These are phyloP conservation scores for Smallanthus sonchifolius DNA, from an alignment of 129 eudicot genomes.

Conservation along the genomic window DNA sequence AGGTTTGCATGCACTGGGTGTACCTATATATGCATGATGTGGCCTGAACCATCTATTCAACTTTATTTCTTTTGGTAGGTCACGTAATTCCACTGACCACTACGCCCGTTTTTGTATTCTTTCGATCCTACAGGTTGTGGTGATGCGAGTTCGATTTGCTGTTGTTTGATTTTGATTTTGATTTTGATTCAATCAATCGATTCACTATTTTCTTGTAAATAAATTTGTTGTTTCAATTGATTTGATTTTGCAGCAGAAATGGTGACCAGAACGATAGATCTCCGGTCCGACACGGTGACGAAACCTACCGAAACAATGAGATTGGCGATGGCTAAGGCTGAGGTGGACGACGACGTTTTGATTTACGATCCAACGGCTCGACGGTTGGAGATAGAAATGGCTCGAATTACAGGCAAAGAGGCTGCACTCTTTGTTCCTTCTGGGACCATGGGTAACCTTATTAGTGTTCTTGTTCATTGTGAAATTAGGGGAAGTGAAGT, in stretches of 20 bases:
- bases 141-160: neutral
- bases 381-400: conserved; percentile 74
- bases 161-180: conserved; percentile 7
- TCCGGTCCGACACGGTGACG: conserved; percentile 94
- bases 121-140: neutral
- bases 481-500: conserved; percentile 94
- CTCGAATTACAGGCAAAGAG: conserved; percentile 77
- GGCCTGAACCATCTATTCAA: conserved; percentile 5
- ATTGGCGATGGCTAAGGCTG: conserved; percentile 89
- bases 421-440: conserved; percentile 93
- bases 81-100: neutral
- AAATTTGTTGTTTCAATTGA: neutral
- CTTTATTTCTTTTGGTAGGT: neutral
- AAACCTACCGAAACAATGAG: conserved; percentile 93
- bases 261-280: conserved; percentile 74
- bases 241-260: conserved; percentile 32
- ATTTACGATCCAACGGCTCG: conserved; percentile 78
- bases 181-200: conserved; percentile 1
- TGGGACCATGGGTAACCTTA: conserved; percentile 97
- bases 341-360: conserved; percentile 91
- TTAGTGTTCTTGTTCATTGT: conserved; percentile 84
- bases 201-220: neutral
- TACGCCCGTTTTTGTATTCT: conserved; percentile 1
- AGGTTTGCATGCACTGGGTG: neutral
- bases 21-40: neutral